Evolutionary conservation across 305 asterid species (phyloP).

Genomic region (Fraxinus floribunda): DNA sequence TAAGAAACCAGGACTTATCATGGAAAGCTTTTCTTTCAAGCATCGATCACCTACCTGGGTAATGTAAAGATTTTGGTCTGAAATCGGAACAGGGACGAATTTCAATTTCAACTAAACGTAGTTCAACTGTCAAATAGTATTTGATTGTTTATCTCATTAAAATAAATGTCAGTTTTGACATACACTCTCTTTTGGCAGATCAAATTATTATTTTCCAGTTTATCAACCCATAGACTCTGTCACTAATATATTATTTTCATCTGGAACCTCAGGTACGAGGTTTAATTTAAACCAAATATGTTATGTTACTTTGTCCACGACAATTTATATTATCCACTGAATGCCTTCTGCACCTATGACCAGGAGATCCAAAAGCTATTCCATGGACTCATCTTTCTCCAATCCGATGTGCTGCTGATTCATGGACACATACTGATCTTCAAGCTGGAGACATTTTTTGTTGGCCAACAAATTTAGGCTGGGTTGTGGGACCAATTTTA

Average conservation of each 20-base stretch:
- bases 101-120: neutral
- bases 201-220: slow-evolving; percentile 56
- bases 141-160: slow-evolving; percentile 5
- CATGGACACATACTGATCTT: slow-evolving; percentile 66
- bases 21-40: slow-evolving; percentile 69
- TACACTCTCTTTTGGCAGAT: slow-evolving; percentile 43
- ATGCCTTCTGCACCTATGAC: slow-evolving; percentile 7
- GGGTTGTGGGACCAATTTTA: slow-evolving; percentile 93
- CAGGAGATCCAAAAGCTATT: slow-evolving; percentile 96
- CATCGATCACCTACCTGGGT: slow-evolving; percentile 59
- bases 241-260: slow-evolving; percentile 84
- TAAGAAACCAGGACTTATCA: slow-evolving; percentile 67
- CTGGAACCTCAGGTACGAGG: slow-evolving; percentile 80
- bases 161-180: slow-evolving; percentile 10
- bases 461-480: slow-evolving; percentile 97
- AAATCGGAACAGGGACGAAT: neutral
- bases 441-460: slow-evolving; percentile 67
- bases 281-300: slow-evolving; percentile 2
- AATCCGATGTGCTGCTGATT: slow-evolving; percentile 74
- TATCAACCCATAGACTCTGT: slow-evolving; percentile 66
- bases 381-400: slow-evolving; percentile 97
- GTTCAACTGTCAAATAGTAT: slow-evolving; percentile 1
- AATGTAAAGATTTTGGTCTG: slow-evolving; percentile 2
- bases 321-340: neutral
- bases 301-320: slow-evolving; percentile 7